Conservation (phyloP, 225 moss, liverwort and hornwort species). For the Sphagnum tenellum region DNA sequence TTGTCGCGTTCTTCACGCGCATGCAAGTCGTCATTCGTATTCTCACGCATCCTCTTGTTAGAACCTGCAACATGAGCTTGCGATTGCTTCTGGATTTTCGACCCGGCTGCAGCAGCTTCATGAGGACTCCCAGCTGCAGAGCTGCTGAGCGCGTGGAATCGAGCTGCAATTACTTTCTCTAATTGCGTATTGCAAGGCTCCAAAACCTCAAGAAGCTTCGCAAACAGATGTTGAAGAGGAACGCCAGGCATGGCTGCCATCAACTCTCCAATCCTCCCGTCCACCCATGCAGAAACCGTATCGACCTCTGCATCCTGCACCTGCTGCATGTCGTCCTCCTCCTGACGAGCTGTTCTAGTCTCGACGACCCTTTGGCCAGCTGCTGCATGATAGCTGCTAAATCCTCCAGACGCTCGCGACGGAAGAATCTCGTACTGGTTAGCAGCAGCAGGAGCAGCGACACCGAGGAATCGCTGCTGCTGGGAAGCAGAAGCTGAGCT, state of each 20-base stretch:
- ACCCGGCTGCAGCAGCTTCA: too few relatives aligned
- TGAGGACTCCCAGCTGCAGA: background rate
- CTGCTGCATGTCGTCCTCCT: too few relatives aligned
- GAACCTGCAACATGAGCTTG: too few relatives aligned
- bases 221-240: slow-evolving; percentile 53
- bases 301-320: slow-evolving; percentile 25
- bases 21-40: slow-evolving; percentile 1
- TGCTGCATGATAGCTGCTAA: too few relatives aligned
- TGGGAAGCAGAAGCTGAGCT: too few relatives aligned
- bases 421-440: too few relatives aligned
- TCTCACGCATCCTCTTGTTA: slow-evolving; percentile 21
- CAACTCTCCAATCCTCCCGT: slow-evolving; percentile 66
- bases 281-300: slow-evolving; percentile 49
- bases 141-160: slow-evolving; percentile 37
- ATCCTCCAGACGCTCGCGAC: too few relatives aligned
- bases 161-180: slow-evolving; percentile 46
- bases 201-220: slow-evolving; percentile 55
- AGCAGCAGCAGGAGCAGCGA: too few relatives aligned
- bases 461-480: too few relatives aligned
- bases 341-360: too few relatives aligned
- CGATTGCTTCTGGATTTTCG: too few relatives aligned
- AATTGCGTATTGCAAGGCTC: slow-evolving; percentile 37
- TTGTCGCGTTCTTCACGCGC: background rate
- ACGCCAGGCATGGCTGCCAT: slow-evolving; percentile 64
- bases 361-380: too few relatives aligned